Evolutionary conservation across 2,329 filamentous ascomycete species (phyloP).

Genomic region (Alternaria tenuissima): DNA sequence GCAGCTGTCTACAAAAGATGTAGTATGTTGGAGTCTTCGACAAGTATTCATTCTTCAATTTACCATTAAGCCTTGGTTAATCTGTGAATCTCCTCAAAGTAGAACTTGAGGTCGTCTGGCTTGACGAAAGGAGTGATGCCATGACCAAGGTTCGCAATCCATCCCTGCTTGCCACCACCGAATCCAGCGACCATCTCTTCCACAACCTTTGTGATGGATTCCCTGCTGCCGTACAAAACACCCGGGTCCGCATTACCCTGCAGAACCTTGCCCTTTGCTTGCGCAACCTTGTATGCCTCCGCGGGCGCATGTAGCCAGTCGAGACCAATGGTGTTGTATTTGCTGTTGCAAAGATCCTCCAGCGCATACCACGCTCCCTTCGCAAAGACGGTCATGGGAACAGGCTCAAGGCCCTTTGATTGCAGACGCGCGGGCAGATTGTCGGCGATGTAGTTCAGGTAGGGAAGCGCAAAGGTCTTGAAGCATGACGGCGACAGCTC

Average conservation of each 20-base stretch:
- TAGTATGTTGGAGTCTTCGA: no score
- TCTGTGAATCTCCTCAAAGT: slow-evolving; percentile 86
- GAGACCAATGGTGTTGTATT: slow-evolving; percentile 91
- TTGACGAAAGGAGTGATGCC: slow-evolving; percentile 96
- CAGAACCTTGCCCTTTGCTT: slow-evolving; percentile 75
- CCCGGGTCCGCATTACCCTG: slow-evolving; percentile 98
- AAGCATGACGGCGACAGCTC: slow-evolving; percentile 88
- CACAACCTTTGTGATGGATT: slow-evolving; percentile 82
- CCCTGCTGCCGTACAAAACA: slow-evolving; percentile 83
- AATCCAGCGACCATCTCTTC: slow-evolving; percentile 90
- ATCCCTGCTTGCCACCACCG: slow-evolving; percentile 81
- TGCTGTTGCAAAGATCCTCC: slow-evolving; percentile 83
- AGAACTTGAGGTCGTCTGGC: slow-evolving; percentile 91
- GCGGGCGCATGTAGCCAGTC: slow-evolving; percentile 94
- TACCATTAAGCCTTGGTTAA: slow-evolving; percentile 30
- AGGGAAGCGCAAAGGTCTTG: slow-evolving; percentile 84
- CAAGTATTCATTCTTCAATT: fast-evolving
- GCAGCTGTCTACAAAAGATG: no score
- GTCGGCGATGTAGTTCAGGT: slow-evolving; percentile 82
- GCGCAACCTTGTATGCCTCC: slow-evolving; percentile 79
- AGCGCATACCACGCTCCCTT: slow-evolving; percentile 98
- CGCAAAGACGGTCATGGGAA: slow-evolving; percentile 98
- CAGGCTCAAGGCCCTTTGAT: slow-evolving; percentile 77
- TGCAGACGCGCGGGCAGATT: slow-evolving; percentile 78
- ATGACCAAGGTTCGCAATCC: slow-evolving; percentile 97